Conservation (phyloP, 2,329 filamentous ascomycete genomes). For the Colletotrichum euphorbiae region DNA sequence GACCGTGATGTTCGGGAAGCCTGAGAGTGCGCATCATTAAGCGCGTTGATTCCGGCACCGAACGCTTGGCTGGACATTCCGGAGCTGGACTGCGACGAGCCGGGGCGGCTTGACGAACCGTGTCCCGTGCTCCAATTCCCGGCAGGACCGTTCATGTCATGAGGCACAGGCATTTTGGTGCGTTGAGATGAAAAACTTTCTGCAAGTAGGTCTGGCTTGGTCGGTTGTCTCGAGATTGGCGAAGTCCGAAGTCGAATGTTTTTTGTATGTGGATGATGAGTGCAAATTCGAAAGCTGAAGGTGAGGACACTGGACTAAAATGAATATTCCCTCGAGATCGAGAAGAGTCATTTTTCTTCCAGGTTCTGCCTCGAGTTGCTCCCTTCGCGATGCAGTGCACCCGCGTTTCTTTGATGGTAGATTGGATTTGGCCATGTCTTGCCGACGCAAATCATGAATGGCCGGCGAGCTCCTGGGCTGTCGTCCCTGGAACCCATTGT, state of each 20-base stretch:
- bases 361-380: background rate
- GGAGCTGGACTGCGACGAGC: conserved; percentile 3
- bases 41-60: background rate
- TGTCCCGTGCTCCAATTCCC: background rate
- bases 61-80: background rate
- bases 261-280: background rate
- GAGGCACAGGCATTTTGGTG: background rate
- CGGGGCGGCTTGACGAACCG: background rate
- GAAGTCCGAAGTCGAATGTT: background rate
- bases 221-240: background rate
- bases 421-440: background rate
- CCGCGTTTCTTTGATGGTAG: background rate
- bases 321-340: conserved; percentile 1
- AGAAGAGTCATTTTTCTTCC: conserved; percentile 13
- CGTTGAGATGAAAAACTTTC: background rate
- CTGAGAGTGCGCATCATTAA: background rate
- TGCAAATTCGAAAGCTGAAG: background rate
- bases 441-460: background rate
- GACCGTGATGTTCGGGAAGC: background rate
- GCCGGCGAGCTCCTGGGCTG: background rate
- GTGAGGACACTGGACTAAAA: background rate
- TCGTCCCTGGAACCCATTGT: background rate
- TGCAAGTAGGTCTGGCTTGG: background rate
- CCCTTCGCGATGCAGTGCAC: background rate
- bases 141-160: background rate